A percentile compares a stretch with the other conserved stretches of the same genome.
Evolutionary conservation across 2,329 filamentous ascomycete species (phyloP).

Genomic region (Pleochaeta shiraiana): DNA sequence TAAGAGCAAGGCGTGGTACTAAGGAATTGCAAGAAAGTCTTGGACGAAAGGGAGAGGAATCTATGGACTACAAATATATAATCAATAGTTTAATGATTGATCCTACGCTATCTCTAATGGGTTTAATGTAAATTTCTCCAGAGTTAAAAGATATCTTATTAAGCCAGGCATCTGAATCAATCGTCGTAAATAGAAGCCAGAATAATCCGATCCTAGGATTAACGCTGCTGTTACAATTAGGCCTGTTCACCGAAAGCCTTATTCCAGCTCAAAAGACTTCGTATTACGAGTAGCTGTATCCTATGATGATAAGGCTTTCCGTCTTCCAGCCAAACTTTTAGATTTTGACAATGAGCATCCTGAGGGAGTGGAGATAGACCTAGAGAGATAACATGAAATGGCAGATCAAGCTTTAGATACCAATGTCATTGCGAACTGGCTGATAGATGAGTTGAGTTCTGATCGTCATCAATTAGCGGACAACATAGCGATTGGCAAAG

Average conservation of each 20-base stretch:
- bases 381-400: not conserved
- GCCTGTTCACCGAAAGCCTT: not conserved
- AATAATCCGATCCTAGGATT: not conserved
- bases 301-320: not conserved
- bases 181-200: not conserved
- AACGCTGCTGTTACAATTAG: not conserved
- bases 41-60: too few relatives aligned
- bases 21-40: too few relatives aligned
- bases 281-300: not conserved
- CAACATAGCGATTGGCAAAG: not conserved
- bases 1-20: too few relatives aligned
- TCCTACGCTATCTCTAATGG: too few relatives aligned
- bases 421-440: not conserved
- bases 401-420: not conserved
- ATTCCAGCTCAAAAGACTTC: not conserved
- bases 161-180: not conserved
- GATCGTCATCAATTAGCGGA: not conserved
- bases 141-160: not conserved
- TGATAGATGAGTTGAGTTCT: not conserved
- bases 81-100: too few relatives aligned
- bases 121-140: too few relatives aligned
- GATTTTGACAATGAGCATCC: too few relatives aligned
- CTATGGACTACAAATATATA: too few relatives aligned
- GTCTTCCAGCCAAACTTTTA: not conserved
- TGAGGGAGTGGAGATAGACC: not conserved